Evolutionary conservation across 345 rosid genomes (phyloP), one percentile per base, ranked within the genome.

Genomic region (Geranium brycei): DNA sequence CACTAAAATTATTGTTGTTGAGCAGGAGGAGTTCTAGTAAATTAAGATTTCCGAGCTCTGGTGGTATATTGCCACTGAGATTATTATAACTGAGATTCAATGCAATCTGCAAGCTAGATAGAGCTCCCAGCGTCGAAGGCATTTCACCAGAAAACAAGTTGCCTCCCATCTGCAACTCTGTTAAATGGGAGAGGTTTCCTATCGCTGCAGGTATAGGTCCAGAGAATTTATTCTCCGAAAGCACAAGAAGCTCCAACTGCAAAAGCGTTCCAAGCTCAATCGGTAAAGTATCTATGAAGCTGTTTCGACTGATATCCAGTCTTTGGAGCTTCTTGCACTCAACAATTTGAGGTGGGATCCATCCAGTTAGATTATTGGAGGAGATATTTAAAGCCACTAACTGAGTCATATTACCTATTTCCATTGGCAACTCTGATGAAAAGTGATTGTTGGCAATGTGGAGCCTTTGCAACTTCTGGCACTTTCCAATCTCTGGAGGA

Each of bases 101-200:
- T 16, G 95, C 93, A 66, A 93, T 93, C 72, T 90, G 99, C 75
- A 93, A 78, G 80, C 97, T 82, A 2, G 88, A 85, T 64, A 93
- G 88, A 23, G 55, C 68, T 68, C 99, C 97, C 58, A 93, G 70
- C 71, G 85, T 79, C n/a, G 78, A 75, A 1, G 96, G 97, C 66
- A 93, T 86, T 56, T 63, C 71, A 23, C 95, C 91, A 2, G 89
- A 87, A 70, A 93, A 85, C 69, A 74, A 64, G 73, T 93, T 93
- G 64, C 90, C 91, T 38, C 97, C 99, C 99, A 93, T 88, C 72
- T 90, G 95, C 62, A 93, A 69, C 81, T 90, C 96, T 0, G 87
- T 88, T 68, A 90, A 73, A 75, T 80, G 97, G 4, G 85, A 76
- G 38, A 93, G 77, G 51, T 82, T 83, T 60, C 97, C 97, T 14